A percentile compares a stretch with the other conserved stretches of the same genome.
Evolutionary conservation across 352 stramenopile genomes (phyloP).

Genomic region (Phytophthora pinifolia): DNA sequence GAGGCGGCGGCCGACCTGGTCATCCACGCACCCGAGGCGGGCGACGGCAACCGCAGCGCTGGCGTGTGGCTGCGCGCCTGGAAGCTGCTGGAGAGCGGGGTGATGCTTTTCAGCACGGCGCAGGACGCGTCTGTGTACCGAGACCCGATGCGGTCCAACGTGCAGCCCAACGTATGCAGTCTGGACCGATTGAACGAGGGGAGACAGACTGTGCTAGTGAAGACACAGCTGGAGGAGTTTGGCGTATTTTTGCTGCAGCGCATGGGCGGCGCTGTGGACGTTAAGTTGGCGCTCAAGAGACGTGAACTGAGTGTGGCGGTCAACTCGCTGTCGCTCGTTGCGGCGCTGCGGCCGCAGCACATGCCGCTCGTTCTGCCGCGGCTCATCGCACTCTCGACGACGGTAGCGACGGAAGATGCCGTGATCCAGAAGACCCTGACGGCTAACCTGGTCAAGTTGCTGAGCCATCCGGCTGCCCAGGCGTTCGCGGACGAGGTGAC

Average conservation of each 20-base stretch:
- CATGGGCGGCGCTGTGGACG: conserved; percentile 41
- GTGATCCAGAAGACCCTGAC: conserved; percentile 62
- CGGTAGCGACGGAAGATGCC: conserved; percentile 32
- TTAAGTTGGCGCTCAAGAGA: conserved; percentile 29
- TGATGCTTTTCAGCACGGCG: conserved; percentile 55
- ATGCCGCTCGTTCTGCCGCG: conserved; percentile 53
- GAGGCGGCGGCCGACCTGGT: conserved; percentile 51
- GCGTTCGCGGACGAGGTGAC: conserved; percentile 72
- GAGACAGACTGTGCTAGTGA: conserved; percentile 35
- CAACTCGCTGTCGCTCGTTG: conserved; percentile 70
- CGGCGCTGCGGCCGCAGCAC: conserved; percentile 59
- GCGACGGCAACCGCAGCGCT: conserved; percentile 51
- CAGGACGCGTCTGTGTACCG: conserved; percentile 64
- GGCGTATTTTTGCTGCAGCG: conserved; percentile 42
- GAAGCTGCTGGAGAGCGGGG: conserved; percentile 57
- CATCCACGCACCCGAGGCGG: conserved; percentile 27
- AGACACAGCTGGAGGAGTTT: conserved; percentile 38
- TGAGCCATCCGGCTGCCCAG: conserved; percentile 61
- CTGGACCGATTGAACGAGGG: conserved; percentile 44
- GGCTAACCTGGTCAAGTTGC: conserved; percentile 70
- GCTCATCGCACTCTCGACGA: conserved; percentile 43
- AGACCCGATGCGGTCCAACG: conserved; percentile 72
- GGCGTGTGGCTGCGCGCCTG: conserved; percentile 57
- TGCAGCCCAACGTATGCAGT: conserved; percentile 67
- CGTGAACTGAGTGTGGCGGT: conserved; percentile 62